Evolutionary conservation across 129 eudicot species (phyloP), one percentile per base, ranked within the genome.

Genomic region (Apium graveolens): DNA sequence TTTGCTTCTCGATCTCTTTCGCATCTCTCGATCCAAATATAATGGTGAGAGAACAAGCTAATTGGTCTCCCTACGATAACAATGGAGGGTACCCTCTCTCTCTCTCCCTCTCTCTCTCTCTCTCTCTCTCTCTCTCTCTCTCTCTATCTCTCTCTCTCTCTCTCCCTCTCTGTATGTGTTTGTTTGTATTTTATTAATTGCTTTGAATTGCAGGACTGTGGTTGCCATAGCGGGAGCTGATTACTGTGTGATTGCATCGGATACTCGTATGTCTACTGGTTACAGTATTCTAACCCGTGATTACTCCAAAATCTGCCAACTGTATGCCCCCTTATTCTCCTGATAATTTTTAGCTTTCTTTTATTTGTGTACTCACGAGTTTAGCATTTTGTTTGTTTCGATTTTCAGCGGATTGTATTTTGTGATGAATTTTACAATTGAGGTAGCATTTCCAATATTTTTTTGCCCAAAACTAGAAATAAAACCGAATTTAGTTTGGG

Each of bases 231-330:
- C 97, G 1, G 99, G 99, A 65, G 86, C 97, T 26, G 97, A 96
- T 85, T 96, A 96, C 78, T 92, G 97, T 78, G 99, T 96, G 74
- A 88, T 96, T 81, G 99, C 99, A 0, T 87, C 99, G 39, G 99
- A 96, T 69, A 96, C 99, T 74, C 92, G 99, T 41, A 88, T 96
- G 97, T 96, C 99, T 26, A 88, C 97, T 42, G 99, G 99, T 49
- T 96, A 96, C 88, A 96, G 80, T 75, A 92, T 96, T 84, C 99
- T 96, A 80, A 96, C 99, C 75, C 92, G 99, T 38, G 99, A 96
- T 77, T 96, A 92, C 87, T 96, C 99, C 84, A 96, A 96, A 88
- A 92, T 96, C 83, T 79, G 84, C 74, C 85, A 96, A 82, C 87
- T 96, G 99, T 95, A 88, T n/a, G 86, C 24, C 20, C 44, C 53